phyloP scores from a whole-genome alignment of 2,329 filamentous ascomycete genomes.

The Colletotrichum chrysophilum region DNA sequence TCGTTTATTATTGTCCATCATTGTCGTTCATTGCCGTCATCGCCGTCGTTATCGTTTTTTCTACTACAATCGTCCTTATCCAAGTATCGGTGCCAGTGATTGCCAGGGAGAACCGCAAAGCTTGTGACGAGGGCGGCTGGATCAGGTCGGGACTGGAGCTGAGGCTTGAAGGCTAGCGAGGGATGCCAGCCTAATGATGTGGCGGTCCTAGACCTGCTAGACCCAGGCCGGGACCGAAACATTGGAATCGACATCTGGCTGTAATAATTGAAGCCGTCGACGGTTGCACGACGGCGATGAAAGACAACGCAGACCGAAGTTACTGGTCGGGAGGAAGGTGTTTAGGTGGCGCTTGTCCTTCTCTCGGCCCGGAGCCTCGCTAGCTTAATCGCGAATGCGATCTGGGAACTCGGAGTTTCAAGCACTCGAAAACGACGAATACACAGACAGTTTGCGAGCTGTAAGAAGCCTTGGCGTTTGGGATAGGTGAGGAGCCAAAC shows the following conservation, averaged over 20 bases:
- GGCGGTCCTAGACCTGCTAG: neutral
- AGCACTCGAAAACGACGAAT: neutral
- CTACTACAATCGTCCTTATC: too few species aligned
- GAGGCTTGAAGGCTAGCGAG: neutral
- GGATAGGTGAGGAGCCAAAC: neutral
- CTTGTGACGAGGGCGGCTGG: neutral
- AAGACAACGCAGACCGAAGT: neutral
- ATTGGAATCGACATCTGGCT: neutral
- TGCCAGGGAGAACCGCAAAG: neutral
- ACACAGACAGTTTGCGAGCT: neutral
- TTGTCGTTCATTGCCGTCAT: too few species aligned
- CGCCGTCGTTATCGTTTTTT: too few species aligned
- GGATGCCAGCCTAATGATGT: neutral
- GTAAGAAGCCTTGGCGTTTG: neutral
- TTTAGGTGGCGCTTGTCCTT: neutral
- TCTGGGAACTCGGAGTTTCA: neutral
- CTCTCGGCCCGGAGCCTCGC: neutral
- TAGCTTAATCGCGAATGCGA: constrained; percentile 8
- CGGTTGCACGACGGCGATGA: neutral
- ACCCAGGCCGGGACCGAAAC: neutral
- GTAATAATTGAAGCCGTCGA: neutral
- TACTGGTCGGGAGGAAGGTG: neutral
- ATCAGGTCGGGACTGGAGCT: neutral
- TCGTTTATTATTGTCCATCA: too few species aligned
- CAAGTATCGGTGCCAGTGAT: neutral